Base-by-base conservation (phyloP, 1,284 basidiomycete genomes). In the Ganoderma resinaceum region DNA sequence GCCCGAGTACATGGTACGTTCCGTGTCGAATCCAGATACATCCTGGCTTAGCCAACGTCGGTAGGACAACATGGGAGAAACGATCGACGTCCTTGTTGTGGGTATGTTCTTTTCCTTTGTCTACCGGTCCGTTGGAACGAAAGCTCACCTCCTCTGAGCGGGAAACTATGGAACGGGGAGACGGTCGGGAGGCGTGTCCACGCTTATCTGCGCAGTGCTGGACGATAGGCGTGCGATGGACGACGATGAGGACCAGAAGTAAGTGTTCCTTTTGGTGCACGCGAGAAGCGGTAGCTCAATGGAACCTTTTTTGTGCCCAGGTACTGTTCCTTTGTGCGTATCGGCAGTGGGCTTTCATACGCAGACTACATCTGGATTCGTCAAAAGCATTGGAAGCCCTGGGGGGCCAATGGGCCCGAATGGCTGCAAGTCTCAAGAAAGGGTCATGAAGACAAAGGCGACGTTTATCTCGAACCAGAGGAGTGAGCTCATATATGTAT, bases 31-130 rank as follows among this genome's bases (percentile, higher is more conserved):
- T 65, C 49, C 23, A 38, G 40, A 61, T 57, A 61, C 55, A 57
- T 16, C 58, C 12, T 29, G 3, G 0, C 9, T 16, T 38, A 16
- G 29, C 11, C 3, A 33, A 9, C 6, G 12, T 14, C 46, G 12
- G 3, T 66, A 95, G 92, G 94, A 95, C 71, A 92, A 94, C 72
- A 90, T 95, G 87, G 93, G 93, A 9, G 93, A 97, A 81, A 96
- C 94, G 0, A 89, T 96, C 3, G 96, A 97, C 72, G 87, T 97
- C 0, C 81, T 97, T 1, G 95, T 98, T 35, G 89, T 98, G 33
- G 94, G 93, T 91, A 75, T 68, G 88, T 73, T 12, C n/a, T 35
- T 46, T 23, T 40, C 14, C 4, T 49, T 35, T 4, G 0, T 23
- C 23, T 3, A 55, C 23, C 66, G 40, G n/a, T 42, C 1, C 0